Evolutionary conservation across 306 rosid species (phyloP), one percentile per base, ranked within the genome.

Genomic region (Corylus heterophylla): DNA sequence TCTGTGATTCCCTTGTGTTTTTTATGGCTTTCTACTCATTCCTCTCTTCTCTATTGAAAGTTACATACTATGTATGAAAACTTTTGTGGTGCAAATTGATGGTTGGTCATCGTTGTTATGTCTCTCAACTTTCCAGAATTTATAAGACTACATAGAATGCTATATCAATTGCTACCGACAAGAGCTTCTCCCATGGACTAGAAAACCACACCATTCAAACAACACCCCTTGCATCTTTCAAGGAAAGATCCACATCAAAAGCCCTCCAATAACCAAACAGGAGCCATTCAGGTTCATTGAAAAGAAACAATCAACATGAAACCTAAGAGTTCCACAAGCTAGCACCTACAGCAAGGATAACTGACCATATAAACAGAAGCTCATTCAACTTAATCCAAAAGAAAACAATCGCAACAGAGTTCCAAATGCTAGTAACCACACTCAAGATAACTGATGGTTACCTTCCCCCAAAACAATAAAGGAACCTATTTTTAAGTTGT

Each of bases 21-120:
- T 35, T 64, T 13, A 29, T 64, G 35, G 48, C 20, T 64, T 64
- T 13, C 35, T 64, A 64, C 37, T 64, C 12, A 64, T 0, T 6
- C 70, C 70, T 35, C 69, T 29, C 12, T 64, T 64, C 70, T 31
- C 31, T 16, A 64, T 35, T 64, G 50, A 44, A 37, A 55, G 37
- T 25, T 44, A 5, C 67, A 18, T 49, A 55, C 35, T 78, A 27
- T 51, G 22, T 78, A 61, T 49, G 58, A 14, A 56, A 39, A 84
- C 63, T 37, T 4, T 25, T 48, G 77, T 35, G 78, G 75, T 5
- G 49, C 35, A 49, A 35, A 73, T 31, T 27, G 68, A 69, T 69
- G 76, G 79, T 50, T 55, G 45, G 44, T 79, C 76, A 75, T n/a
- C 50, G 71, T 48, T 76, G 71, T 75, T 35, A 20, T 64, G 27